phyloP scores from a whole-genome alignment of 306 rosid species.

The Arachis hypogaea region DNA sequence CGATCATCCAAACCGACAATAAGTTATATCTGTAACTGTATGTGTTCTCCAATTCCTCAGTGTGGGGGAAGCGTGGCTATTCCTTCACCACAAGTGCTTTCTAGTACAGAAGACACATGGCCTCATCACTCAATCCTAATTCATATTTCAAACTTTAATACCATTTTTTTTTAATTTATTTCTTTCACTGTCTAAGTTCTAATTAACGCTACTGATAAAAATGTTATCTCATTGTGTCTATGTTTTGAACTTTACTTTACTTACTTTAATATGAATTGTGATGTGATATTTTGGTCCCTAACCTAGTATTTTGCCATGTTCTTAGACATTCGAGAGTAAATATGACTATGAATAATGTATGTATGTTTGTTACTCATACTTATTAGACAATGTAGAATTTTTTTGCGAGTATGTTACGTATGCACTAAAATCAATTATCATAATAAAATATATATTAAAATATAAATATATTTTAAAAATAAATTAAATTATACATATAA shows the following conservation, averaged over 20 bases:
- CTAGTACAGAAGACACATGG: too few species aligned
- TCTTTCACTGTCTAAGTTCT: background rate
- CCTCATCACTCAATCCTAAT: background rate
- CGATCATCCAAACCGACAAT: constrained; percentile 13
- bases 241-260: background rate
- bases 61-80: constrained; percentile 24
- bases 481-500: too few species aligned
- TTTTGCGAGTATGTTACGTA: too few species aligned
- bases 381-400: too few species aligned
- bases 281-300: background rate
- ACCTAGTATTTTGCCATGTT: background rate
- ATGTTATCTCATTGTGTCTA: too few species aligned
- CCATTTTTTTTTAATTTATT: background rate
- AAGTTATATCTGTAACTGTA: background rate
- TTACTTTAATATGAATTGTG: background rate
- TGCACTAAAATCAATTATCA: too few species aligned
- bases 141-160: background rate
- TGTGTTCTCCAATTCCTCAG: background rate
- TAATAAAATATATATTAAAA: too few species aligned
- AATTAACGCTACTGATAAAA: too few species aligned
- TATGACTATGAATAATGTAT: too few species aligned
- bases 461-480: too few species aligned
- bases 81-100: background rate
- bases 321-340: too few species aligned
- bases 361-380: background rate